Evolutionary conservation across 2,329 filamentous ascomycete species (phyloP).

Genomic region (Knoxdaviesia proteae): DNA sequence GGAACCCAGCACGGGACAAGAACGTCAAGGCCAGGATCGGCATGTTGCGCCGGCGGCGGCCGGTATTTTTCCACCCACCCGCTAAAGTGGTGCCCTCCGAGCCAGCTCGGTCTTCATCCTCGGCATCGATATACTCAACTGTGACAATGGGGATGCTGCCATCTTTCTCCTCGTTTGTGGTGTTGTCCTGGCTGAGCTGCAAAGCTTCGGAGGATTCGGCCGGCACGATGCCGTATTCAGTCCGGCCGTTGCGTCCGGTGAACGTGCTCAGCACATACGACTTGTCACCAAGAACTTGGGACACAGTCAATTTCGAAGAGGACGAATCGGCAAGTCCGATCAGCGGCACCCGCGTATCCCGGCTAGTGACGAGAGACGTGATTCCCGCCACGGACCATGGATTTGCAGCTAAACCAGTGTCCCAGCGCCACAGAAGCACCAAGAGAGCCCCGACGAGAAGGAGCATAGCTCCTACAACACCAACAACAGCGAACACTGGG

Average conservation of each 20-base stretch:
- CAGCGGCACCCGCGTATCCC: conserved; percentile 1
- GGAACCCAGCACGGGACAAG: too few species aligned
- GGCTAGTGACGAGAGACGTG: background rate
- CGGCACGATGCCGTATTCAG: conserved; percentile 4
- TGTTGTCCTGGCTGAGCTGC: conserved; percentile 1
- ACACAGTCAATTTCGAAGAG: background rate
- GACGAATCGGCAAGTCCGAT: background rate
- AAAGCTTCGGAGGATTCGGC: conserved; percentile 1
- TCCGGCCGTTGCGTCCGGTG: background rate
- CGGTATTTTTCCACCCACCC: too few species aligned
- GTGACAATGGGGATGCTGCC: too few species aligned
- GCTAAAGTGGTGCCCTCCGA: too few species aligned
- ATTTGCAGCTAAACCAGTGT: conserved; percentile 2
- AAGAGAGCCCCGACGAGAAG: conserved; percentile 2
- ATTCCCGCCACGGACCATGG: conserved; percentile 4
- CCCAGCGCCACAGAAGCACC: conserved; percentile 1
- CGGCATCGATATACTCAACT: too few species aligned
- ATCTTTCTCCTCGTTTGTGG: too few species aligned
- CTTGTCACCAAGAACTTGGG: background rate
- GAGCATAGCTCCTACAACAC: background rate
- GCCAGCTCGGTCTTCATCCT: too few species aligned
- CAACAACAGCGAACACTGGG: background rate
- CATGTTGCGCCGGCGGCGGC: too few species aligned
- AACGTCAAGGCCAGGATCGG: too few species aligned
- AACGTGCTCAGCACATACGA: conserved; percentile 1